Percentiles rank a stretch among this genome's conserved stretches.
Conservation (phyloP, 306 rosid genomes). For the Cucumis hystrix region DNA sequence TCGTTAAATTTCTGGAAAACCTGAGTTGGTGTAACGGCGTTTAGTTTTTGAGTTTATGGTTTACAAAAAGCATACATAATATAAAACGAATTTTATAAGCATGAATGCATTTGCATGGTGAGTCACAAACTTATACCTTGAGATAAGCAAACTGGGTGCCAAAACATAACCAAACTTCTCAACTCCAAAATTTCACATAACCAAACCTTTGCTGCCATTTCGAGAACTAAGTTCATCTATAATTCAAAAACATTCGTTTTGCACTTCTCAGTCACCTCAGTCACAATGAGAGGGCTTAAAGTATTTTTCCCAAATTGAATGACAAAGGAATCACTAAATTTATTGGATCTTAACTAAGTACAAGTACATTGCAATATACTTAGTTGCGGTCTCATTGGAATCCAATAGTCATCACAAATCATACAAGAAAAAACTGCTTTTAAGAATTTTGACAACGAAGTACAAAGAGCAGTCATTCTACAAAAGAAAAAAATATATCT, state of each 20-base stretch:
- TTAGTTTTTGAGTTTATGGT: background rate
- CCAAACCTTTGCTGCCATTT: background rate
- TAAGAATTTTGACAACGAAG: background rate
- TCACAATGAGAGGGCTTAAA: background rate
- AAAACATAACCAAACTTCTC: background rate
- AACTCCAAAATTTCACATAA: background rate
- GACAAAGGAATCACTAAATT: background rate
- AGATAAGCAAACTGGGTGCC: background rate
- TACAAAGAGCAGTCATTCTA: background rate
- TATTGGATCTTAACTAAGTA: background rate
- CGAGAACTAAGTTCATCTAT: background rate
- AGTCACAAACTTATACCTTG: background rate
- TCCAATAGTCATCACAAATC: background rate
- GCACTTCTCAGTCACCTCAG: background rate
- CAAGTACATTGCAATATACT: background rate
- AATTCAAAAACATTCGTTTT: background rate
- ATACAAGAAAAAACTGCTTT: background rate
- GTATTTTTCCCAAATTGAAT: background rate
- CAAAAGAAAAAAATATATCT: no score
- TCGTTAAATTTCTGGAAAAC: background rate
- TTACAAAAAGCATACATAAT: background rate
- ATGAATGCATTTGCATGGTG: background rate
- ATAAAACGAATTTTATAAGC: background rate
- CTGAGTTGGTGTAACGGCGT: background rate
- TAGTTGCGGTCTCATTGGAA: background rate